A percentile compares a stretch with the other conserved stretches of the same genome.
Evolutionary conservation across 192 early-diverging fungal genomes (phyloP).

Genomic region (Podila clonocystis): DNA sequence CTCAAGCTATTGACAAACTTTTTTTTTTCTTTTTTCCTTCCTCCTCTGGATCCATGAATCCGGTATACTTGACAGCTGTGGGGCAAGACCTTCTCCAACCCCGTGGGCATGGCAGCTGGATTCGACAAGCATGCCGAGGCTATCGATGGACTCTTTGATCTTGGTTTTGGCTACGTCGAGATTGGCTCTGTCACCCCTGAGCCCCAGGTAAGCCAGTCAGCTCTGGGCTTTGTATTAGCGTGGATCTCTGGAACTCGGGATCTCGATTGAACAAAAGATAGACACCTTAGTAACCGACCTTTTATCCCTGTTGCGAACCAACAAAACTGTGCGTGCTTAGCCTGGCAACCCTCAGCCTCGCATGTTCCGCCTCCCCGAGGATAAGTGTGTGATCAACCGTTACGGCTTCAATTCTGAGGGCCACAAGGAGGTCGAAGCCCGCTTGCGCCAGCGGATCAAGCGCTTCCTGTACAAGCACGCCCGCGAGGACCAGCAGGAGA

Average conservation of each 20-base stretch:
- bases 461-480: conserved; percentile 59
- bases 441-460: conserved; percentile 80
- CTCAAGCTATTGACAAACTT: background rate
- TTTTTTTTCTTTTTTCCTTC: background rate
- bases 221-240: too few relatives aligned
- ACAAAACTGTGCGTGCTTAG: conserved; percentile 34
- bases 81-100: conserved; percentile 79
- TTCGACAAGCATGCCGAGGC: conserved; percentile 94
- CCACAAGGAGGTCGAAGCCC: conserved; percentile 64
- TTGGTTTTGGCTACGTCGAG: conserved; percentile 93
- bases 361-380: conserved; percentile 82
- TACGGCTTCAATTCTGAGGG: conserved; percentile 93
- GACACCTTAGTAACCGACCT: too few relatives aligned
- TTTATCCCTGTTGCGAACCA: background rate
- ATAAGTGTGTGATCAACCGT: conserved; percentile 86
- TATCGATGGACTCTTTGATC: conserved; percentile 80
- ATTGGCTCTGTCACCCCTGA: conserved; percentile 88
- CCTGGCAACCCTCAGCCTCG: conserved; percentile 87
- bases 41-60: too few relatives aligned
- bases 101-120: conserved; percentile 89
- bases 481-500: conserved; percentile 58
- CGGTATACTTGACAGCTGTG: conserved; percentile 60
- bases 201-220: conserved; percentile 67
- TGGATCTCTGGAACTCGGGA: too few relatives aligned
- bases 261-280: background rate